Base-by-base conservation (phyloP, 768 basidiomycete genomes). In the Auricularia sp. region DNA sequence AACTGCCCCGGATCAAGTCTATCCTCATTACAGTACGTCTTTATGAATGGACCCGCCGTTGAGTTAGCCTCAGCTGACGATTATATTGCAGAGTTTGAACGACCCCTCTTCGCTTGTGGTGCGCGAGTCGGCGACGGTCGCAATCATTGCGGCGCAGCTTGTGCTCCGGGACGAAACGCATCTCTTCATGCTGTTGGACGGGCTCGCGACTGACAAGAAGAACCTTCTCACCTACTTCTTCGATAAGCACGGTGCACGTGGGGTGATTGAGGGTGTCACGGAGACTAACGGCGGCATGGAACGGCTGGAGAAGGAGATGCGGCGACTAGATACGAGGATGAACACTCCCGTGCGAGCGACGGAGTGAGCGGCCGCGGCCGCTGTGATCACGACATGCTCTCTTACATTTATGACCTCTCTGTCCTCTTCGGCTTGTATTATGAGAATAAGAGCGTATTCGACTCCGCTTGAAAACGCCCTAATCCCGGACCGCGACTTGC, bases 211-310 rank as follows among this genome's bases (percentile, higher is more conserved):
- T 66, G 90, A 91, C 70, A 91, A 93, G 80, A 93, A 92, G 80
- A 93, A 94, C 71, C 78, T 93, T 18, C 77, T 94, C 61, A 91
- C 92, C 1, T 94, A 94, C 68, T 78, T 92, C 64, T 94, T 94
- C 68, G 91, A 93, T 73, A 93, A 93, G 73, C 89, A 93, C 70
- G 86, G 86, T 36, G 88, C 83, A 10, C 79, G 91, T 23, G 88
- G 83, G 54, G 68, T 73, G 36, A 64, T 71, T 23, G 69, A 72
- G 71, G 12, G 71, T 70, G 34, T 72, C 72, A 3, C 72, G 72
- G 44, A 36, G 56, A 53, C 36, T 53, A 63, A 39, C 56, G 76
- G 77, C 8, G 83, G 87, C 36, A 79, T 88, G 71, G 84, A 87
- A 61, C 87, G 84, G 69, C 78, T 93, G 66, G 85, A 88, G 77